Evolutionary conservation across 2,329 filamentous ascomycete species (phyloP), one percentile per base, ranked within the genome.

Genomic region (Aspergillus sp.): DNA sequence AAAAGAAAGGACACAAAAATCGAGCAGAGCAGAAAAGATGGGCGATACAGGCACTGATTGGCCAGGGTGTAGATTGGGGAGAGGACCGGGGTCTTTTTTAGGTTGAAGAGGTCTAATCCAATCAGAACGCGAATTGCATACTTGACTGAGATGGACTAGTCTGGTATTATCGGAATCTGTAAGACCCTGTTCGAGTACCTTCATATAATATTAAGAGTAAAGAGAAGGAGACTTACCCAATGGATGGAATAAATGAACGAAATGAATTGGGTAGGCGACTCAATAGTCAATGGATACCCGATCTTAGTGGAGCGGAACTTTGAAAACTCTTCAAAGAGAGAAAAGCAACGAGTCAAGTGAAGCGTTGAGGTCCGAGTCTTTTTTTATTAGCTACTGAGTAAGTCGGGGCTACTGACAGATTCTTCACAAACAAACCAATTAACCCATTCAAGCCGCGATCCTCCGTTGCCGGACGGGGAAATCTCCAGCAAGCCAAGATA

Each of bases 11-110:
- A 33, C 51, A 25, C 12, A 20, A 48, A 52, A 50, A 45, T 45
- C 51, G 45, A 49, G 52, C 48, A 54, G 17, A 53, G 22, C 17
- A 44, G 41, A 52, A 56, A 53, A 55, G 52, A 57, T 57, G 56
- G 58, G 55, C 56, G 51, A 43, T 53, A 49, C 41, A 38, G 46
- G 39, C 17, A 45, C 27, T 66, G 59, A 64, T 65, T 67, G 64
- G 64, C 52, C 49, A 39, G 23, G 12, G 13, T 15, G 44, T 54
- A 64, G 58, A 64, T 64, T 60, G 60, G 56, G 46, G 48, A 53
- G 25, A 27, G 4, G 17, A 48, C 57, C 60, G 60, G 60, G 62
- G 61, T 59, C 49, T 55, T 52, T 41, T 22, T 46, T 49, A 47
- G 52, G 37, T 43, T 48, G 41, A 10, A 51, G 51, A 53, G 55